phyloP scores from a whole-genome alignment of 2,329 filamentous ascomycete genomes.

The Lachnellula subtilissima region DNA sequence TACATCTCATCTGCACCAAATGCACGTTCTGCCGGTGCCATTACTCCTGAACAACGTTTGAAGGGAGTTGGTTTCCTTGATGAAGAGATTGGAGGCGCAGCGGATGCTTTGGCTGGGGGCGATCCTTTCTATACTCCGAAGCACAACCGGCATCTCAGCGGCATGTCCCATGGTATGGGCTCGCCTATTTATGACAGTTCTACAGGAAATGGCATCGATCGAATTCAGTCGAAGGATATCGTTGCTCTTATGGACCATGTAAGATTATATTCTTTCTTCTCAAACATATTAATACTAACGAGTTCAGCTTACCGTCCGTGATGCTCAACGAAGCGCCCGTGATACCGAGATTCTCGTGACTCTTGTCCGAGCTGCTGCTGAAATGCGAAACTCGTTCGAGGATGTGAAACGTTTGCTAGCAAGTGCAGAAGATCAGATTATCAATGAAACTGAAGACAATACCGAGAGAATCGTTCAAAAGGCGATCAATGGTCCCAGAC shows the following conservation, averaged over 20 bases:
- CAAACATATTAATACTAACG: slow-evolving; percentile 11
- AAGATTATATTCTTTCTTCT: slow-evolving; percentile 32
- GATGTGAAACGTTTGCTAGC: slow-evolving; percentile 91
- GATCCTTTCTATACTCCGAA: slow-evolving; percentile 64
- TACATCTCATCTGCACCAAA: slow-evolving; percentile 74
- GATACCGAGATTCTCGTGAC: slow-evolving; percentile 96
- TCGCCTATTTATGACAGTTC: slow-evolving; percentile 88
- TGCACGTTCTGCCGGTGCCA: slow-evolving; percentile 45
- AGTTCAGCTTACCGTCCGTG: slow-evolving; percentile 77
- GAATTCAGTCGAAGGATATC: slow-evolving; percentile 94
- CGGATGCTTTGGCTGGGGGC: slow-evolving; percentile 44
- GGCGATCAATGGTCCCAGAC: slow-evolving; percentile 78
- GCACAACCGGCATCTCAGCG: slow-evolving; percentile 68
- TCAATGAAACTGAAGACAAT: slow-evolving; percentile 80
- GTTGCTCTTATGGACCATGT: slow-evolving; percentile 96
- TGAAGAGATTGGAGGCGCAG: slow-evolving; percentile 45
- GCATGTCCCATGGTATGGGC: slow-evolving; percentile 85
- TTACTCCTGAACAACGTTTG: slow-evolving; percentile 41
- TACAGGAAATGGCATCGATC: slow-evolving; percentile 80
- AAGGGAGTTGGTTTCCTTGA: slow-evolving; percentile 46
- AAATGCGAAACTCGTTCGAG: slow-evolving; percentile 95
- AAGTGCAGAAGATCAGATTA: slow-evolving; percentile 84
- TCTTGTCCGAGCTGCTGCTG: slow-evolving; percentile 85
- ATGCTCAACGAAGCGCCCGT: slow-evolving; percentile 90
- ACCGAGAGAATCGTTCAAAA: slow-evolving; percentile 81